Base-by-base conservation (phyloP, 2,329 filamentous ascomycete species). In the Fusarium fracticaudum region DNA sequence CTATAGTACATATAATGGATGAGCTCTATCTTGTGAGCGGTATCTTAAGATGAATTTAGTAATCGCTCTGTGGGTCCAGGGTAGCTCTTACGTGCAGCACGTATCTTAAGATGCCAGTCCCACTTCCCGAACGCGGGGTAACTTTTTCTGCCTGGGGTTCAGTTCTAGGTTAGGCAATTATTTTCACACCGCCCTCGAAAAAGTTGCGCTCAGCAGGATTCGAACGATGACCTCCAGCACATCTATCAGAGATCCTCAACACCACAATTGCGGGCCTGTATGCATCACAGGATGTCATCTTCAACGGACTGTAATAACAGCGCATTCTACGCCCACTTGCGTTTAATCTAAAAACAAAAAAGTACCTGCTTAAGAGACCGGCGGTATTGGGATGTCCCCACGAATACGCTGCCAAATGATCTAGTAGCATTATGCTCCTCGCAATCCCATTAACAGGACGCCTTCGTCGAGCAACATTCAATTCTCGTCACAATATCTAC, bases 401-500 rank as follows among this genome's bases (percentile, higher is more conserved):
- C 26, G 26, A 26, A 26, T 26, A 26, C 26, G 26, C 26, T 26
- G 26, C 26, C 26, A 26, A 26, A 26, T 26, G 26, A 26, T 26
- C 26, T 26, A 6, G 26, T 26, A 29, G 7, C 26, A 11, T 24
- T 15, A 43, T 43, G 41, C 40, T n/a, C n/a, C n/a, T 24, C 0
- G n/a, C 3, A 15, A 43, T 24, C 6, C 14, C 22, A 43, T 6
- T 2, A 13, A 9, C 6, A 14, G 20, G 4, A 41, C n/a, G 40
- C 40, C 13, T 8, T 41, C 40, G 2, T n/a, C 1, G 13, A 41
- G 12, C 7, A n/a, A 15, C 22, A 41, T 9, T 41, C 22, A 8
- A 5, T 2, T n/a, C 4, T 1, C 4, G 7, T 14, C 7, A 0
- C 3, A 1, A n/a, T n/a, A 24, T 43, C 6, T 43, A 17, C 2